phyloP scores from a whole-genome alignment of 2,329 filamentous ascomycete genomes.

The Coniosporium tulheliwenetii region DNA sequence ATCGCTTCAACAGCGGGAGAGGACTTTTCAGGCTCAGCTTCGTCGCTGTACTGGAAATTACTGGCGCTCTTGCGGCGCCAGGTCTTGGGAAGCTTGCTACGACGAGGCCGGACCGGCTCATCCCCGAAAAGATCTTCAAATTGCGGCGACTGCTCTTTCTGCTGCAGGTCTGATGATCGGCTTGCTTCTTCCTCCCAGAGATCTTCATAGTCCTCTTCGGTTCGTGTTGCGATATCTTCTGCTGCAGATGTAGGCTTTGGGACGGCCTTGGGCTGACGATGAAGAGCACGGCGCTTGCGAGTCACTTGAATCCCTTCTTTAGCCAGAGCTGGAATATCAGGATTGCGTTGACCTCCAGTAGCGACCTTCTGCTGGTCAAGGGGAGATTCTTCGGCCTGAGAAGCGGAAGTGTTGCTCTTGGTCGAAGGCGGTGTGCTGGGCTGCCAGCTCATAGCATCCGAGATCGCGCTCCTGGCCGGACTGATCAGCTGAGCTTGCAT shows the following conservation, averaged over 20 bases:
- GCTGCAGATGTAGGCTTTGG: no score
- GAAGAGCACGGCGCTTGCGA: no score
- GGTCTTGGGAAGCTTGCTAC: conserved; percentile 24
- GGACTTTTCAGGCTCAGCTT: conserved; percentile 11
- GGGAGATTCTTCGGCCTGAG: no score
- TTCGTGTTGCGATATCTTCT: no score
- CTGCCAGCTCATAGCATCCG: conserved; percentile 12
- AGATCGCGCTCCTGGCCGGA: not conserved
- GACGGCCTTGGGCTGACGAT: no score
- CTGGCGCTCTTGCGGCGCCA: conserved; percentile 24
- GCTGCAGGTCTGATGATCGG: conserved; percentile 11
- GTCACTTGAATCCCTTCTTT: no score
- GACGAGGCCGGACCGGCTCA: conserved; percentile 16
- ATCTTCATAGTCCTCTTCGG: conserved; percentile 12
- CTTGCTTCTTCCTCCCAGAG: conserved; percentile 34
- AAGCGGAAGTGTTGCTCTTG: no score
- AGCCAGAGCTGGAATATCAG: no score
- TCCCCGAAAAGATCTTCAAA: conserved; percentile 19
- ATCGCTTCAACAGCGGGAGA: not conserved
- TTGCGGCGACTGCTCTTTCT: conserved; percentile 7
- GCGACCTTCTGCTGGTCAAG: no score
- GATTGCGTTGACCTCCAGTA: no score
- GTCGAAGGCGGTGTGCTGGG: conserved; percentile 5
- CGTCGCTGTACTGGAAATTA: conserved; percentile 22
- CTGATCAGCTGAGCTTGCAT: not conserved